Evolutionary conservation across 768 basidiomycete species (phyloP), one percentile per base, ranked within the genome.

Genomic region (Lentinula boryana): DNA sequence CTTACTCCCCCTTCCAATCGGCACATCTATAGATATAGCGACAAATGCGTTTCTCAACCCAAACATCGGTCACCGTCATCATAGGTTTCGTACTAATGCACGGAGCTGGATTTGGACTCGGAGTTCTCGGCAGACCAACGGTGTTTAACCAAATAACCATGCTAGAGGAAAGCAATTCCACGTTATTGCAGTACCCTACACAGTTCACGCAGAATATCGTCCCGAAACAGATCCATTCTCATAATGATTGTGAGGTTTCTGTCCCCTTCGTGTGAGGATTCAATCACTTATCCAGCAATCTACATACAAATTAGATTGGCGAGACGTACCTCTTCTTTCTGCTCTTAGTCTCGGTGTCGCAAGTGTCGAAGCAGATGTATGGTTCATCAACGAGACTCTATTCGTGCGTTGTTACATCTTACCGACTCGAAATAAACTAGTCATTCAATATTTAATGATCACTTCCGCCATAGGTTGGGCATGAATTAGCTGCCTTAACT

Each of bases 341-440:
- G 81, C 81, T 8, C 63, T 83, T 4, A 81, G 80, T 64, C 69
- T 76, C 23, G 81, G 81, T 0, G 80, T 82, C 13, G 68, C 71
- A 15, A 83, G 81, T 63, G 80, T 83, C 10, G 82, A 84, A 66
- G 82, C 82, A 3, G 82, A 84, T 66, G 80, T 84, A 16, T 82
- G 74, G 76, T 68, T 78, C 7, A 63, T 79, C 21, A 72, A 78
- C 57, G 75, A 73, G n/a, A 75, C 76, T 10, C 72, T 83, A 13
- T 73, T 74, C 58, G 80, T 79, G 61, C 59, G 75, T 71, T n/a
- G 27, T 27, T 27, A 3, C 27, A 27, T 27, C 27, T 27, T 27
- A 3, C 27, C 27, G 27, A 27, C 27, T 27, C 27, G 27, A 27
- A 27, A 27, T 27, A 27, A 27, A 27, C 27, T 27, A 27, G 27